These are phyloP conservation scores for Emmonsiellopsis sp. DNA, from an alignment of 2,329 filamentous ascomycete genomes.

Conservation along the genomic window DNA sequence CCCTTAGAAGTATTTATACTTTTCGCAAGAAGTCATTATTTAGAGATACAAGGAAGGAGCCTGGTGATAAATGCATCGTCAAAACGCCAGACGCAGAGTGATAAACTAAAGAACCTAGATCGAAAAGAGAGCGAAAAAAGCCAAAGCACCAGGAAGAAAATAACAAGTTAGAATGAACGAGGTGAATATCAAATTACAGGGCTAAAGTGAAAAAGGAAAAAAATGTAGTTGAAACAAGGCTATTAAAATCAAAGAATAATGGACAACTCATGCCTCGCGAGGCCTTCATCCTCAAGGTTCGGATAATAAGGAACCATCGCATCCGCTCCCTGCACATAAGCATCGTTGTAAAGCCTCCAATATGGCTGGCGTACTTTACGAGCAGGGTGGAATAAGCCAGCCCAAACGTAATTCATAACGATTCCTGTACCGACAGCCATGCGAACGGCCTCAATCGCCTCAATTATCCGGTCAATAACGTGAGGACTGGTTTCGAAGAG, in stretches of 20 bases:
- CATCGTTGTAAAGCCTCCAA: conserved; percentile 95
- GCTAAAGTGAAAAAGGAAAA: background rate
- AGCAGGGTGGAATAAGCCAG: conserved; percentile 91
- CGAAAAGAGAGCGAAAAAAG: background rate
- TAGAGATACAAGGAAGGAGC: background rate
- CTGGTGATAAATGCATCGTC: background rate
- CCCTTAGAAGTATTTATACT: background rate
- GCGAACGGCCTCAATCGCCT: conserved; percentile 91
- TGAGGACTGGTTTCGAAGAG: conserved; percentile 96
- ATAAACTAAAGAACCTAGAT: background rate
- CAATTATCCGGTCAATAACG: conserved; percentile 95
- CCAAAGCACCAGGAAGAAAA: background rate
- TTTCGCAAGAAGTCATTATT: background rate
- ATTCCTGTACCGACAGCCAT: conserved; percentile 87
- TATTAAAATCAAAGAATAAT: conserved; percentile 59
- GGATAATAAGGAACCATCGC: conserved; percentile 96
- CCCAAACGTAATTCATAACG: conserved; percentile 98
- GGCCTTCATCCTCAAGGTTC: conserved; percentile 67
- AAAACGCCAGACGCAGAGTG: background rate
- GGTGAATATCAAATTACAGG: background rate
- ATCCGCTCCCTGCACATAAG: conserved; percentile 88
- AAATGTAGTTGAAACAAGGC: background rate
- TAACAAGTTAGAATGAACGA: background rate
- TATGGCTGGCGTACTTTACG: conserved; percentile 91
- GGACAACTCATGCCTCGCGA: conserved; percentile 70